A percentile compares a stretch with the other conserved stretches of the same genome.
Evolutionary conservation across 345 rosid genomes (phyloP).

Genomic region (Triadica sebifera): DNA sequence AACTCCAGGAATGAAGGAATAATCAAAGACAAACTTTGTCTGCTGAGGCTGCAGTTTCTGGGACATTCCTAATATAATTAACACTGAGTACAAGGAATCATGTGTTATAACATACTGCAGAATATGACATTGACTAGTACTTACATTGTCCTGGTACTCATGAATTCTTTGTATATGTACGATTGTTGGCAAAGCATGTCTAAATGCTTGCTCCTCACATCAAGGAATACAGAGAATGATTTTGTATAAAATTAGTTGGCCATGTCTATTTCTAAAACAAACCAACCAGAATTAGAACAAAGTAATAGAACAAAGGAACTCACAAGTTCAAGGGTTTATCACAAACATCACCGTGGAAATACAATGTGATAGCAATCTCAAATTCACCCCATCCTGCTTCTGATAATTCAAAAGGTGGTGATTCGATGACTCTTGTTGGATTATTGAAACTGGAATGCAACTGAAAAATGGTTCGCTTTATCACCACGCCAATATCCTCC

Average conservation of each 20-base stretch:
- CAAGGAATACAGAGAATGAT: background rate
- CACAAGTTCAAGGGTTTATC: slow-evolving; percentile 35
- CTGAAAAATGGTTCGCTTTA: slow-evolving; percentile 36
- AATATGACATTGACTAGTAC: background rate
- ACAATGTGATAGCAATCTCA: slow-evolving; percentile 35
- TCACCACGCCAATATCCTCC: slow-evolving; percentile 30
- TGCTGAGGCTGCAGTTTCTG: background rate
- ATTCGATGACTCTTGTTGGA: slow-evolving; percentile 31
- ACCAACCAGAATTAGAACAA: background rate
- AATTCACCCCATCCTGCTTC: slow-evolving; percentile 41
- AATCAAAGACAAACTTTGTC: background rate
- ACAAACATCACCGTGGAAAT: slow-evolving; percentile 33
- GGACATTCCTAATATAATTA: background rate
- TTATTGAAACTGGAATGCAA: slow-evolving; percentile 35
- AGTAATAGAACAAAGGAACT: slow-evolving; percentile 1
- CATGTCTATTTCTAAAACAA: background rate
- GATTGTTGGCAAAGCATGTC: background rate
- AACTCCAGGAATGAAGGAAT: background rate
- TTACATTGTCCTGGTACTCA: background rate
- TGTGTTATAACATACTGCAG: background rate
- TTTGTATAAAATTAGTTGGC: background rate
- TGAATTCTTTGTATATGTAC: background rate
- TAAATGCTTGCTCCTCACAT: background rate
- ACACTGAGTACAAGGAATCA: background rate
- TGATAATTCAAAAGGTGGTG: slow-evolving; percentile 36